Evolutionary conservation across 2,329 filamentous ascomycete species (phyloP), one percentile per base, ranked within the genome.

Genomic region (Neofusicoccum parvum): DNA sequence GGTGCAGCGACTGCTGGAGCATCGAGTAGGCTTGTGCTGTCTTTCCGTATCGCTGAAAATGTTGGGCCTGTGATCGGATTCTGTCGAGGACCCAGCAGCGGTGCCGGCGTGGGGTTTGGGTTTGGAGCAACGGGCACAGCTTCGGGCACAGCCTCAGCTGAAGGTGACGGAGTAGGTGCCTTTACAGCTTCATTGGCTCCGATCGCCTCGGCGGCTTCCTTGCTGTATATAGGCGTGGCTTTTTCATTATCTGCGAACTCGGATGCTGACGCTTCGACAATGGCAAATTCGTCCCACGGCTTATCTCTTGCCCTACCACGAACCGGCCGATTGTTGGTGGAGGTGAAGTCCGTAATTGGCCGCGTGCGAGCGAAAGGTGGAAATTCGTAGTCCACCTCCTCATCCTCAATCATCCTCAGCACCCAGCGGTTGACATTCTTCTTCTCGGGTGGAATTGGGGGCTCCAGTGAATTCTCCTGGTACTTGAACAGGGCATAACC

Each of bases 311-410:
- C 87, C 64, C 91, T 83, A 67, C 85, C 83, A 62, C 87, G 81
- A 60, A 82, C 85, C 34, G 85, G 89, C 64, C 87, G 84, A 73
- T 92, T 93, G 74, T 94, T 94, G 67, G 90, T 91, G 6, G 86
- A 88, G 0, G 91, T 92, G 71, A 94, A 95, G 20, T 92, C 88
- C 5, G 86, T 87, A n/a, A 95, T 83, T 2, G 88, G 85, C 71
- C 90, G 90, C 23, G 87, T 92, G 41, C 92, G 85, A 66, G 91
- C 89, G 46, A 95, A 82, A 0, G 92, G 88, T 37, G 91, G 91
- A 69, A 95, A 95, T 72, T 95, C 92, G 69, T 92, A 90, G 70
- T 96, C 92, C 1, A 94, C 88, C 72, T 95, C 92, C 56, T 90
- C 92, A 65, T 92, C 91, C 73, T 95, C 87, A 9, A 94, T 91